Base-by-base conservation (phyloP, 306 rosid species). In the Prinsepia uniflora region DNA sequence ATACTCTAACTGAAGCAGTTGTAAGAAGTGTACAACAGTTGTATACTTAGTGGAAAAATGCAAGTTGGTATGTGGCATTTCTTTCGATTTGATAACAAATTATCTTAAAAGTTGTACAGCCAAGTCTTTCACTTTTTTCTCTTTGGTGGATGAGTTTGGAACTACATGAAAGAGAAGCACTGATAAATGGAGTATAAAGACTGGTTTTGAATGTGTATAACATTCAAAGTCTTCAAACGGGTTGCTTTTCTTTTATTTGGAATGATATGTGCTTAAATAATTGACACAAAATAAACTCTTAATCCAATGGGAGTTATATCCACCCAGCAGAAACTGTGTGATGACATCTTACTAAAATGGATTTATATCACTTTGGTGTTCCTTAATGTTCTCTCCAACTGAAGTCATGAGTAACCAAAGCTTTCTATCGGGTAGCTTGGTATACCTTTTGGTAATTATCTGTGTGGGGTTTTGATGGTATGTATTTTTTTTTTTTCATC, bases 401-500 rank as follows among this genome's bases (percentile, higher is more conserved):
- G 40, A 72, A 61, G 46, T 71, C 61, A 36, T 47, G n/a, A 68
- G 45, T 40, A 12, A 36, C 59, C 36, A 60, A 74, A 34, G 41
- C 66, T 12, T 61, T 68, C 10, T 30, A 20, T 22, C 62, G 9
- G 18, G 8, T 5, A 49, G 17, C 34, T 41, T 63, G 30, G 67
- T 63, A 22, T 58, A 7, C 22, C 52, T 56, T 7, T 40, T 43
- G 53, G 53, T 19, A 11, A 17, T 41, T 6, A 20, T 46, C 40
- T 46, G 43, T 56, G 56, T 13, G 43, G 30, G 46, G 48, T 57
- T 55, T 46, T 70, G 43, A 59, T 75, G 46, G 36, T 22, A 12
- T 62, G 20, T 71, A 66, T 39, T 52, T 24, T 49, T 61, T 49
- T 61, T 57, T 77, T 48, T 71, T 52, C 67, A 72, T 80, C 12